These are phyloP conservation scores for Neurospora sp. DNA, from an alignment of 495 filamentous ascomycete genomes.

Conservation along the genomic window DNA sequence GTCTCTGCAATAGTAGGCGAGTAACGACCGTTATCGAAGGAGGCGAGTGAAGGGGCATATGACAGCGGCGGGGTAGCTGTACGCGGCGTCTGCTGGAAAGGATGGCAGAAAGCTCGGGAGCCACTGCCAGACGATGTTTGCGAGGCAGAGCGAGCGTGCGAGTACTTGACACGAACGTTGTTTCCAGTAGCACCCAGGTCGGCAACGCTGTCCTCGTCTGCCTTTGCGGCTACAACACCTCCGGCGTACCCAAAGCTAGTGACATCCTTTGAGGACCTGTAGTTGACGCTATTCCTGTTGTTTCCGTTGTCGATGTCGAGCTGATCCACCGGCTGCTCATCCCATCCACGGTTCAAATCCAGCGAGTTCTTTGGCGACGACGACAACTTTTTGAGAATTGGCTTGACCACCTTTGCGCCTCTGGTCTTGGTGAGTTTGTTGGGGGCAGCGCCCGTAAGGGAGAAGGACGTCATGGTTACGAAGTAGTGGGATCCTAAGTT, in stretches of 20 bases:
- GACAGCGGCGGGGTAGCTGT: slow-evolving; percentile 45
- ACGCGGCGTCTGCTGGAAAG: slow-evolving; percentile 47
- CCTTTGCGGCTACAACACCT: background rate
- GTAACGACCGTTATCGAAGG: slow-evolving; percentile 31
- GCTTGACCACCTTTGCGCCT: slow-evolving; percentile 35
- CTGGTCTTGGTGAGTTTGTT: slow-evolving; percentile 35
- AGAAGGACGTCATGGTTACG: slow-evolving; percentile 27
- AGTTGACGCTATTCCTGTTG: slow-evolving; percentile 8
- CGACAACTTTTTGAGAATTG: slow-evolving; percentile 44
- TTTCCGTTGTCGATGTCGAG: slow-evolving; percentile 8
- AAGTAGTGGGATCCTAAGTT: slow-evolving; percentile 1
- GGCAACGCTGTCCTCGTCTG: background rate
- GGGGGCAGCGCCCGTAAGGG: slow-evolving; percentile 17
- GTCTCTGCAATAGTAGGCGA: slow-evolving; percentile 40
- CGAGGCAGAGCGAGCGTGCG: slow-evolving; percentile 42
- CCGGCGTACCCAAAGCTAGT: slow-evolving; percentile 14
- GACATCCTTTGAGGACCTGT: slow-evolving; percentile 19
- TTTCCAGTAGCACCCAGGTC: slow-evolving; percentile 2
- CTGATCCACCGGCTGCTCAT: slow-evolving; percentile 34
- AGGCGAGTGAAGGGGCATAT: slow-evolving; percentile 41
- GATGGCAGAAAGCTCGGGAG: slow-evolving; percentile 39
- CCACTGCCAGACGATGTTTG: slow-evolving; percentile 39
- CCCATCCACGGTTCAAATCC: slow-evolving; percentile 42
- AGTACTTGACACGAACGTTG: slow-evolving; percentile 18
- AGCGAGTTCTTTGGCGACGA: slow-evolving; percentile 43